Percentiles rank a stretch among this genome's conserved stretches.
Conservation (phyloP, 768 basidiomycete species). For the Leccinum arenicola region DNA sequence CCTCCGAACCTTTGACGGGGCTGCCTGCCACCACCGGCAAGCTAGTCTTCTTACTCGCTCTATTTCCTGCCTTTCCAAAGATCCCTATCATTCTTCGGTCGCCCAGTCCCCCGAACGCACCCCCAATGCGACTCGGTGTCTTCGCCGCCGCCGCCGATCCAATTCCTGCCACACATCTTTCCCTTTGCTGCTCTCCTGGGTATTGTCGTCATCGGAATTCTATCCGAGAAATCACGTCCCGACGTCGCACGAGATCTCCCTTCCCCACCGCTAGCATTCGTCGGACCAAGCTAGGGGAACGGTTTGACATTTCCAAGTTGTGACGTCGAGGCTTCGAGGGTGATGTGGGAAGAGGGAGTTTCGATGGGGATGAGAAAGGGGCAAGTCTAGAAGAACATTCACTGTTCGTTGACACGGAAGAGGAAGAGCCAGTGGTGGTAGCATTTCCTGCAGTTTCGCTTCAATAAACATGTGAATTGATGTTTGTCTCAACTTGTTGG, state of each 20-base stretch:
- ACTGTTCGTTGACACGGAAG: constrained; percentile 7
- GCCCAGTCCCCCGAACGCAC: background rate
- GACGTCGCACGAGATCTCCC: constrained; percentile 4
- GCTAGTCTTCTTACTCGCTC: constrained; percentile 43
- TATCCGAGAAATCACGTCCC: constrained; percentile 46
- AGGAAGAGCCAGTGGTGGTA: background rate
- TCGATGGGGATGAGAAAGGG: constrained; percentile 25
- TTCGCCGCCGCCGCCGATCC: constrained; percentile 3
- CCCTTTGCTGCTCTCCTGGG: constrained; percentile 7
- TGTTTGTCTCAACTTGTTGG: constrained; percentile 16
- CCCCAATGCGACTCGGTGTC: constrained; percentile 6
- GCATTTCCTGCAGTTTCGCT: background rate
- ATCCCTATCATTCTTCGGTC: constrained; percentile 17
- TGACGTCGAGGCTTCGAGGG: constrained; percentile 15
- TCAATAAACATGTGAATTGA: constrained; percentile 23
- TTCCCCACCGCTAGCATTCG: constrained; percentile 6
- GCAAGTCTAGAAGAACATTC: constrained; percentile 9
- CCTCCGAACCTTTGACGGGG: constrained; percentile 40
- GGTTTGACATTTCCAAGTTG: constrained; percentile 8
- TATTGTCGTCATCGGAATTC: background rate
- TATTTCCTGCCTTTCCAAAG: constrained; percentile 23
- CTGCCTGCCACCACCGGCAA: constrained; percentile 45
- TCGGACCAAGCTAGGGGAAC: constrained; percentile 4
- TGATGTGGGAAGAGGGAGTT: constrained; percentile 25
- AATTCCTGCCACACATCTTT: constrained; percentile 17